These are phyloP conservation scores for Pseudocercospora fuligena DNA, from an alignment of 2,329 filamentous ascomycete genomes.

Conservation along the genomic window DNA sequence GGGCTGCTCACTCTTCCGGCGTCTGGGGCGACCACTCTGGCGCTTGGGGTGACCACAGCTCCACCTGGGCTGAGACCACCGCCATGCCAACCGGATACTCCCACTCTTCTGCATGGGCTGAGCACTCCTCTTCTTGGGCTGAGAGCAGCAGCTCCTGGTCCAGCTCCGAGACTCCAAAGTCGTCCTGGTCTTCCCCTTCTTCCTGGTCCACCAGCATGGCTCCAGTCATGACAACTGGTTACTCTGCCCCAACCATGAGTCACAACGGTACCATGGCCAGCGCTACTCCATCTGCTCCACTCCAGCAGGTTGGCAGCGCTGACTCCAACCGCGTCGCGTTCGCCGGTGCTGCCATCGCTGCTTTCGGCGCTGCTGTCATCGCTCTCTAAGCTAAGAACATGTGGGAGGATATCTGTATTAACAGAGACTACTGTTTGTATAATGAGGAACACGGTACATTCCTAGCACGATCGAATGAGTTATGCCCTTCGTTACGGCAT, in stretches of 20 bases:
- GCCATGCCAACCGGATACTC: not conserved
- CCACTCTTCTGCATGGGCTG: not conserved
- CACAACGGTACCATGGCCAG: constrained; percentile 11
- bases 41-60: not conserved
- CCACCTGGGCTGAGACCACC: constrained; percentile 8
- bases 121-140: not conserved
- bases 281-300: constrained; percentile 4
- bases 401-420: not conserved
- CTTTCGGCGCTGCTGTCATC: constrained; percentile 35
- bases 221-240: not conserved
- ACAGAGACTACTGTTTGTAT: not conserved
- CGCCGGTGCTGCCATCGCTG: constrained; percentile 45
- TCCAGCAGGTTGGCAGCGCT: not conserved
- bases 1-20: constrained; percentile 6
- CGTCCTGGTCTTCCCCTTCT: not conserved
- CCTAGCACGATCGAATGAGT: not conserved
- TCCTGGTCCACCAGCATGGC: not conserved
- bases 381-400: constrained; percentile 17
- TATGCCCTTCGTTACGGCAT: not conserved
- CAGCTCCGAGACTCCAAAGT: constrained; percentile 1
- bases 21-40: not conserved
- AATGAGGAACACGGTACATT: not conserved
- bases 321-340: constrained; percentile 54
- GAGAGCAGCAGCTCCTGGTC: not conserved
- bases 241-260: not conserved